Base-by-base conservation (phyloP, 768 basidiomycete genomes). In the Termitomyces sp. region DNA sequence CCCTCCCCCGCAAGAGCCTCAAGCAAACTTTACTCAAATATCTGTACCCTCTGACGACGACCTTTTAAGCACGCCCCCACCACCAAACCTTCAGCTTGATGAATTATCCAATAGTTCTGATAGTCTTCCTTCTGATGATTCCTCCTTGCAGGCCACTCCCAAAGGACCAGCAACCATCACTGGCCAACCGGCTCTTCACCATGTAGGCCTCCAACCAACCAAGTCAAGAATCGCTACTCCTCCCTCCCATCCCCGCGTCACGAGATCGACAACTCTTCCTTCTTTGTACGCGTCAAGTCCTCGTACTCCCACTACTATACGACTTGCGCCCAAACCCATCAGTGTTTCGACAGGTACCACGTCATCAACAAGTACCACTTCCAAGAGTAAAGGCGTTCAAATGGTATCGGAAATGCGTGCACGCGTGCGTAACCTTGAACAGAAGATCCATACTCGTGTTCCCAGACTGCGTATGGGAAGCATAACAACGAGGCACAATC, bases 381-480 rank as follows among this genome's bases (percentile, higher is more conserved):
- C 89, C 4, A 89, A 79, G 75, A 92, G 82, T 69, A 89, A 86
- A 69, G 92, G 91, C 27, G 90, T 93, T 3, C 91, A 94, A 67
- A 94, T 95, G 93, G 91, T 93, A 5, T 88, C 89, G 24, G 93
- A 94, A 69, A 92, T 95, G 88, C 84, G 93, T 42, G 91, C 90
- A 39, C 82, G 89, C 52, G 91, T 94, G 32, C 85, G 79, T 67
- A 89, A 87, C 64, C 73, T 94, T 39, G 90, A 93, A 66, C 90
- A 91, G 73, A 91, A 89, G 72, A 89, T 94, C 45, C 90, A 93
- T 66, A 91, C 90, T 44, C 88, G 89, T 44, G 91, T 94, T 51
- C 92, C 91, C 24, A 82, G 91, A 54, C 68, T 93, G 55, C 87
- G 91, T 13, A 89, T 92, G 86, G 87, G 85, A 20, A 91, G 90